These are phyloP conservation scores for Solanum bukasovii DNA, from an alignment of 257 asterid genomes.

Conservation along the genomic window DNA sequence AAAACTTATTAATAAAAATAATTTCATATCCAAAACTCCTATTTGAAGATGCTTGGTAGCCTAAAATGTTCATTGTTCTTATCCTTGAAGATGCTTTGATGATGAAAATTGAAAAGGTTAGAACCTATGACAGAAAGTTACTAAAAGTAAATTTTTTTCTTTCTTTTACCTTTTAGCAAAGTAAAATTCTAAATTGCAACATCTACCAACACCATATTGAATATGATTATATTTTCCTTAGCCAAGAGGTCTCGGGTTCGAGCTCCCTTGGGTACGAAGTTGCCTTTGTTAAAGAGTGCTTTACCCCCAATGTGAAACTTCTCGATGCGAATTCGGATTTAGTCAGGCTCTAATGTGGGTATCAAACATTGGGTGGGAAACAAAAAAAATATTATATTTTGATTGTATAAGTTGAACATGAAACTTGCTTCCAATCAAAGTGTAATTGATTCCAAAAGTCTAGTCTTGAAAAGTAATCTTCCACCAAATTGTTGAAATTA, in stretches of 20 bases:
- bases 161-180: neutral
- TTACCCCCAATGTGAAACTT: too few species aligned
- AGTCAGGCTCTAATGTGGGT: too few species aligned
- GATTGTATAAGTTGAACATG: neutral
- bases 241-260: too few species aligned
- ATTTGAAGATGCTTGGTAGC: neutral
- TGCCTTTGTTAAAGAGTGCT: too few species aligned
- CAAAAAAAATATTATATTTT: neutral
- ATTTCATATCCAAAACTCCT: too few species aligned
- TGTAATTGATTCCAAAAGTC: neutral
- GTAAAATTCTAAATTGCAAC: neutral
- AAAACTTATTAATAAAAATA: too few species aligned
- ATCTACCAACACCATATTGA: neutral
- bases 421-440: neutral
- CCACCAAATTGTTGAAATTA: neutral
- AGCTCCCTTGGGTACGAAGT: too few species aligned
- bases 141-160: neutral
- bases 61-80: neutral
- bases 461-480: neutral
- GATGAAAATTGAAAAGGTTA: neutral
- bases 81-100: neutral
- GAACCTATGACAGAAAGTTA: neutral
- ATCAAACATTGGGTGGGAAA: accelerated
- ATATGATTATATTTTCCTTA: neutral
- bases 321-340: too few species aligned